Evolutionary conservation across 768 basidiomycete species (phyloP), one percentile per base, ranked within the genome.

Genomic region (Lanmaoa rubissima): DNA sequence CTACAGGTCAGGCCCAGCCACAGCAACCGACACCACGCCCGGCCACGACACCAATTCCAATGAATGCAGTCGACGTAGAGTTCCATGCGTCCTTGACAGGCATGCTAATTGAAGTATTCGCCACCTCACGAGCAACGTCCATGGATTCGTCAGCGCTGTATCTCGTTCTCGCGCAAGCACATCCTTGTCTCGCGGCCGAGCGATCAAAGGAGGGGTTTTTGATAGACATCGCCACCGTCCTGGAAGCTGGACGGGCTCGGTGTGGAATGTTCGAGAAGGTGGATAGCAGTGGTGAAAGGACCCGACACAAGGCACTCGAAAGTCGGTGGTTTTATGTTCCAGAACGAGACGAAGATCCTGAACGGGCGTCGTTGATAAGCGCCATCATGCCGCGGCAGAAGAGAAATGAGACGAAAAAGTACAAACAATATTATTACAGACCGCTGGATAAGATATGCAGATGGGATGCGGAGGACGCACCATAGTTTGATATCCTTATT

Each of bases 341-440:
- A 0, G 88, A 90, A 65, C 68, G 76, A 65, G 88, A 91, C 62
- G 76, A 80, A 62, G 88, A 91, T 66, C 76, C 76, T 61, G 88
- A 90, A 54, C 78, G 88, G n/a, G 88, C 88, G 32, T 69, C 75
- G 61, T 70, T 90, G 57, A 81, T 91, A 54, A 71, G 76, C 64
- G 84, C 82, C 58, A 83, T 89, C 77, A 88, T 89, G 87, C 87
- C 87, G 2, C 82, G 87, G 14, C 87, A 78, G 53, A 92, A 90
- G 73, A 74, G 90, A 52, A 84, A 74, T 46, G 87, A 83, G 72
- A 92, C 88, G 69, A 90, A 87, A 79, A 87, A 90, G 73, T 88
- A 86, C 59, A 92, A 92, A 70, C 87, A 90, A 69, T 92, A 92
- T 73, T 92, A 92, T 72, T 92, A 85, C 74, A 78, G 79, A 31